Evolutionary conservation across 2,329 filamentous ascomycete genomes (phyloP), one percentile per base, ranked within the genome.

Genomic region (Pseudonectria foliicola): DNA sequence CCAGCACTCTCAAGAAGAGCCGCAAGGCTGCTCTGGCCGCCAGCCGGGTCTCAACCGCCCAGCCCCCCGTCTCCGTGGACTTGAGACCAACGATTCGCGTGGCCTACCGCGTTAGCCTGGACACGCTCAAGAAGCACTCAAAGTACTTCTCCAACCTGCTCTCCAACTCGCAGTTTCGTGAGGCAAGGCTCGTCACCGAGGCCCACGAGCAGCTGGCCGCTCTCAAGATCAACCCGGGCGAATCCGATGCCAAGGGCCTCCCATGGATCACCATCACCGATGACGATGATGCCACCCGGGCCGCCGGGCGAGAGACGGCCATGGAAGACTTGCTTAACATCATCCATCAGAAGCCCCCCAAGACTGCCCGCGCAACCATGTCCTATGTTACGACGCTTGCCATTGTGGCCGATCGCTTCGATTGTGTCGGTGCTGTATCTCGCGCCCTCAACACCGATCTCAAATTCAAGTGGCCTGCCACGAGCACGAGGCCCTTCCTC

Each of bases 331-430:
- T 88, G 47, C 61, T 88, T 15, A 66, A 71, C 13, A 73, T 84
- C 13, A 62, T 86, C 13, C 83, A 88, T 53, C 69, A 69, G 14
- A 61, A 62, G 25, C 59, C 54, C n/a, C 55, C 56, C n/a, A 62
- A 61, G 32, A 57, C 62, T 2, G 34, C 49, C 4, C 46, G 45
- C 15, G 64, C 71, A 13, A 72, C 71, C 12, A 69, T 85, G 44
- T 61, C 73, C 6, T 82, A 82, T 44, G 65, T 84, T 10, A 74
- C 78, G 11, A 82, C 80, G 2, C 62, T 88, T 27, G 77, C 80
- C 27, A 71, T 86, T 33, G 71, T 85, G 37, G 81, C 82, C 8
- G 84, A 88, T 56, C 75, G 81, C 29, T 88, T 86, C 57, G 80
- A 82, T 59, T 82, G 80, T 40, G 60, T 77, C 2, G 55, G 65